These are phyloP conservation scores for Nakaseomyces delphensis DNA, from an alignment of 1,139 yeast species.

Conservation along the genomic window DNA sequence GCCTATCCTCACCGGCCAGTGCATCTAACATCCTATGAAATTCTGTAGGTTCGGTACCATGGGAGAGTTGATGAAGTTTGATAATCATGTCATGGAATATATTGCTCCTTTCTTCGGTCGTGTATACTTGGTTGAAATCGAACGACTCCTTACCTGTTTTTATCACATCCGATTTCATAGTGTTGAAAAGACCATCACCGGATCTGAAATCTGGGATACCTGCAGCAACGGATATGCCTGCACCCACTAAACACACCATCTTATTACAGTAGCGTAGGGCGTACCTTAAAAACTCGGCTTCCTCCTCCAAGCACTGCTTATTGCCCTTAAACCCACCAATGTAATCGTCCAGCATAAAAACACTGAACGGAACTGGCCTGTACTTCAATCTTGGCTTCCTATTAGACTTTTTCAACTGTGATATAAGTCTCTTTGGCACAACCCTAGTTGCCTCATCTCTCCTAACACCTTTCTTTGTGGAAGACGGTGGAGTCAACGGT, in stretches of 20 bases:
- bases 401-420: slow-evolving; percentile 14
- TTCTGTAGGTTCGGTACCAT: slow-evolving; percentile 56
- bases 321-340: slow-evolving; percentile 27
- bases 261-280: slow-evolving; percentile 41
- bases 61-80: slow-evolving; percentile 50
- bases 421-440: slow-evolving; percentile 20
- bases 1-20: slow-evolving; percentile 52
- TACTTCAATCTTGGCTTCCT: slow-evolving; percentile 37
- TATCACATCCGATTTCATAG: slow-evolving; percentile 44
- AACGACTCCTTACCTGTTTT: slow-evolving; percentile 71
- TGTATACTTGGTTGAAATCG: slow-evolving; percentile 62
- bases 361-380: slow-evolving; percentile 38
- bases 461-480: neutral
- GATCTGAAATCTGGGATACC: slow-evolving; percentile 90
- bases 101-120: slow-evolving; percentile 50
- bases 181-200: slow-evolving; percentile 62
- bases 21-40: slow-evolving; percentile 58
- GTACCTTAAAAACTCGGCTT: slow-evolving; percentile 37
- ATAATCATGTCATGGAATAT: slow-evolving; percentile 69
- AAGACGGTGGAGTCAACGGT: slow-evolving; percentile 6
- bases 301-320: slow-evolving; percentile 27
- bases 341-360: slow-evolving; percentile 32
- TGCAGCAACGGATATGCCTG: slow-evolving; percentile 83
- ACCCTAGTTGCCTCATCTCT: neutral
- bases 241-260: slow-evolving; percentile 64